Evolutionary conservation across 73 alveolate genomes (phyloP), one percentile per base, ranked within the genome.

Genomic region (Blepharisma japonicum): DNA sequence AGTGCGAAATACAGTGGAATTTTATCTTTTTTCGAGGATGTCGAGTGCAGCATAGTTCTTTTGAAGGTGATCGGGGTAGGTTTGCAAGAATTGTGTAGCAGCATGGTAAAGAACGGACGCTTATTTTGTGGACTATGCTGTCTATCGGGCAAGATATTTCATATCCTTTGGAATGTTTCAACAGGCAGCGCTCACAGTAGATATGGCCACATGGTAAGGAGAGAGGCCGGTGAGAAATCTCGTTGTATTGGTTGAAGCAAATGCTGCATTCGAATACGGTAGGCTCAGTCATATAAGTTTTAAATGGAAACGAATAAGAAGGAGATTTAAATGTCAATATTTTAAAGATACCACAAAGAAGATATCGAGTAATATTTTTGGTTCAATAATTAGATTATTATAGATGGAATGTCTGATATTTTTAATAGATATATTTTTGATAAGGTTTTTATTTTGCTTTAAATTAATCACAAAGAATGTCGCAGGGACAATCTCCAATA

Each of bases 191-290:
- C 68, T 47, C 45, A 76, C 92, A 86, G 54, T 56, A 86, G 7
- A 86, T 68, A 72, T 86, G 92, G 23, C 92, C 92, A 55, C 92
- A 86, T 23, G 89, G 89, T 6, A 82, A 77, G 0, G 81, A 86
- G 8, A 82, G 80, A 3, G 89, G 89, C 68, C 55, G 55, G 66
- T 66, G 55, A 4, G 71, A 85, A 6, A 27, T 55, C 18, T 82
- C 83, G 54, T 81, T 86, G 77, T 79, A 86, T 8, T 54, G 42
- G 54, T 72, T 67, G 55, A 81, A 86, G 83, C 89, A 86, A 45
- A 86, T 85, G 14, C 87, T 77, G 80, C 92, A 86, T 55, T 85
- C 89, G 68, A 85, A 85, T 7, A 85, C 71, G 18, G 92, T 68
- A 70, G 46, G 11, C 27, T 61, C 74, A n/a, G 74, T 39, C 74